Conservation (phyloP, 306 rosid genomes). For the Urtica urens region DNA sequence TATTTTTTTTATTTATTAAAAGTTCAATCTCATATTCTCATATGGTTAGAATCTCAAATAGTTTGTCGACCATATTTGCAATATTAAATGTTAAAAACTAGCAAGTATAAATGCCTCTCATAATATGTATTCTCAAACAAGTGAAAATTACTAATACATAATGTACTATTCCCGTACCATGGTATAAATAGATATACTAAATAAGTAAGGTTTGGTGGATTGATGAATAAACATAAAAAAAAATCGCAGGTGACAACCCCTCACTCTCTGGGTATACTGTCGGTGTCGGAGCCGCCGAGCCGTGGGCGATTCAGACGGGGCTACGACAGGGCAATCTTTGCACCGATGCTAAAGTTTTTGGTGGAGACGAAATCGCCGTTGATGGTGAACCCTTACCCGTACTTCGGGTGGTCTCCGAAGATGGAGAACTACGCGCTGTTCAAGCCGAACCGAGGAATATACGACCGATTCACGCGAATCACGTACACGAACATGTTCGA, state of each 20-base stretch:
- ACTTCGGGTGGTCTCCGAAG: constrained; percentile 55
- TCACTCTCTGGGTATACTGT: constrained; percentile 57
- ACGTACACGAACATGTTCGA: constrained; percentile 72
- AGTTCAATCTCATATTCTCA: too few relatives aligned
- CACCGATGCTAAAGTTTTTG: constrained; percentile 48
- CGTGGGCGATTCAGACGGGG: constrained; percentile 54
- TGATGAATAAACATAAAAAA: too few relatives aligned
- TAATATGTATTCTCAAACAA: too few relatives aligned
- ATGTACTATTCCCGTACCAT: too few relatives aligned
- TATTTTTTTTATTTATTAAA: too few relatives aligned
- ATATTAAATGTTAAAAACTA: too few relatives aligned
- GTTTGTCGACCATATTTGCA: too few relatives aligned
- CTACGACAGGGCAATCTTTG: constrained; percentile 28
- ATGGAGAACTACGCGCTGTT: constrained; percentile 45
- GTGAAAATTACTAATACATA: too few relatives aligned
- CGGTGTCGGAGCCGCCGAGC: constrained; percentile 54
- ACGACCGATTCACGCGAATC: constrained; percentile 36
- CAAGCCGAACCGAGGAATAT: constrained; percentile 41
- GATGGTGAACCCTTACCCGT: constrained; percentile 90
- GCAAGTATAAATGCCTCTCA: too few relatives aligned
- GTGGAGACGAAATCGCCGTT: constrained; percentile 49
- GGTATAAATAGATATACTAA: too few relatives aligned
- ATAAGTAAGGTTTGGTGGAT: too few relatives aligned
- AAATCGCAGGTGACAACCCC: constrained; percentile 53
- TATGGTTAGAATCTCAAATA: too few relatives aligned